phyloP scores from a whole-genome alignment of 495 filamentous ascomycete genomes.

The Penicillium coprophilum region DNA sequence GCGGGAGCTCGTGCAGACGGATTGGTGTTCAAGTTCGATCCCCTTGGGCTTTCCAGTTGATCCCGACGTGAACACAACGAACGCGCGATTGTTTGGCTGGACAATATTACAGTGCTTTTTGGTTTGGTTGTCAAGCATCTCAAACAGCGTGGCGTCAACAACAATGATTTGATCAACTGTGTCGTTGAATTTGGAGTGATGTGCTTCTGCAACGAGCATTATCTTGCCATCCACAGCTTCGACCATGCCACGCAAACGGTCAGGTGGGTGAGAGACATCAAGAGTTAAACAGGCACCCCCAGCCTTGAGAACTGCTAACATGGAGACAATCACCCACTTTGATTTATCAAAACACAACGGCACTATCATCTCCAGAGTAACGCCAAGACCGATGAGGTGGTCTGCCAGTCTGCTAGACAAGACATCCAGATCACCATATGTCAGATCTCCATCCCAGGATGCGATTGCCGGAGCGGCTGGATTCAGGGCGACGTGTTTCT shows the following conservation, averaged over 20 bases:
- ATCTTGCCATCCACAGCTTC: too few relatives aligned
- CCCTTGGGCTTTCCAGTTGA: conserved; percentile 42
- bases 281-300: background rate
- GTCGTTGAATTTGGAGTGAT: background rate
- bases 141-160: background rate
- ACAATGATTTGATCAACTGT: background rate
- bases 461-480: too few relatives aligned
- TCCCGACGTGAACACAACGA: conserved; percentile 39
- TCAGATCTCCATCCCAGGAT: too few relatives aligned
- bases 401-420: background rate
- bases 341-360: background rate
- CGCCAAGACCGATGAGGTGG: background rate
- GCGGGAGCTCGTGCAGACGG: too few relatives aligned
- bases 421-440: background rate
- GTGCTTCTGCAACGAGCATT: too few relatives aligned
- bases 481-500: too few relatives aligned
- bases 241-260: background rate
- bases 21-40: conserved; percentile 36
- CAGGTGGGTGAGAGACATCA: background rate
- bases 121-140: too few relatives aligned
- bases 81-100: conserved; percentile 8
- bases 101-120: background rate
- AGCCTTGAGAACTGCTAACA: conserved; percentile 45
- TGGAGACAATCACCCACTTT: conserved; percentile 39
- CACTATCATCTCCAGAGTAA: background rate